Conservation (phyloP, 106 monocot species). For the Amphibolis antarctica region DNA sequence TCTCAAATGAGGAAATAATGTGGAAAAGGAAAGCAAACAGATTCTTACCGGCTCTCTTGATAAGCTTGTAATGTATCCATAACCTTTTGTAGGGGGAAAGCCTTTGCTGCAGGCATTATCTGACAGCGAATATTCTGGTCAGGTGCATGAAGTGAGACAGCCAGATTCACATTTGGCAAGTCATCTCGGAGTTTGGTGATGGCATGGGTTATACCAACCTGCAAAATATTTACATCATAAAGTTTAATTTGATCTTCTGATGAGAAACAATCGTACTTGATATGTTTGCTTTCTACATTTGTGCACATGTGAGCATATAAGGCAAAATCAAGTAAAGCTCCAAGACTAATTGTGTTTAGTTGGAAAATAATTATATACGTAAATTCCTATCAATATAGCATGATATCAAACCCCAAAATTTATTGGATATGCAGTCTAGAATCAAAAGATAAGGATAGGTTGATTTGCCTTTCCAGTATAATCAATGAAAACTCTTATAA, state of each 20-base stretch:
- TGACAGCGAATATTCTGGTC: slow-evolving; percentile 90
- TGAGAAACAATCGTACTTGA: too few relatives aligned
- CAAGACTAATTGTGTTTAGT: too few relatives aligned
- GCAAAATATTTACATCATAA: background rate
- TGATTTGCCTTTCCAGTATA: background rate
- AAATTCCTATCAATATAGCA: too few relatives aligned
- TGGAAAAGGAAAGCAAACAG: background rate
- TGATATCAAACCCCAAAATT: too few relatives aligned
- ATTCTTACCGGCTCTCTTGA: slow-evolving; percentile 63
- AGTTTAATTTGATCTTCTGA: too few relatives aligned
- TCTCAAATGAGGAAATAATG: background rate
- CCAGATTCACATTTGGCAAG: slow-evolving; percentile 79
- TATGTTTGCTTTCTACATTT: too few relatives aligned
- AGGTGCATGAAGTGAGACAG: slow-evolving; percentile 94
- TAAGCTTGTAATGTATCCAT: slow-evolving; percentile 71
- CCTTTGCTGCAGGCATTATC: slow-evolving; percentile 94
- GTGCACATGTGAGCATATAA: too few relatives aligned
- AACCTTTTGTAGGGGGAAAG: slow-evolving; percentile 73
- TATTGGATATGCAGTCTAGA: background rate
- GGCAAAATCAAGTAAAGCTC: too few relatives aligned
- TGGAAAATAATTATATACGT: too few relatives aligned
- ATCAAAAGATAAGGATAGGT: background rate
- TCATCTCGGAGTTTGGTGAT: slow-evolving; percentile 74
- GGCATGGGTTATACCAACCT: slow-evolving; percentile 93
- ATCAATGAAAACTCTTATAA: background rate